Base-by-base conservation (phyloP, 805 yeast genomes). In the Candida alai region DNA sequence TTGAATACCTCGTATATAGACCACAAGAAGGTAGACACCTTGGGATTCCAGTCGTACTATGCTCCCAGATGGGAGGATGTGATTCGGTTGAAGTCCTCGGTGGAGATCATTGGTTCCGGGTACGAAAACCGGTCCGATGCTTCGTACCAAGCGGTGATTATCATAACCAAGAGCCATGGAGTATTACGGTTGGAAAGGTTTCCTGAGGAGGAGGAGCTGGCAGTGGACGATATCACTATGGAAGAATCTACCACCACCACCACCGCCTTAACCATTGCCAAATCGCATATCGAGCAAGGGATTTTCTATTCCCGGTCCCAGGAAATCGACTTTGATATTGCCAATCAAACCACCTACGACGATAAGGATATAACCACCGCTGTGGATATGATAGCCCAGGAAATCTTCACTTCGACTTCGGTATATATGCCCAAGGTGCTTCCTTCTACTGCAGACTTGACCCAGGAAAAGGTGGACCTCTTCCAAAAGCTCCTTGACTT, bases 201-300 rank as follows among this genome's bases (percentile, higher is more conserved):
- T 33, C 42, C 51, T 1, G 58, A 48, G 8, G 27, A 23, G 14
- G 16, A n/a, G 4, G 21, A 18, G 11, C 30, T 30, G 2, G 36
- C 52, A 5, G 49, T 16, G 4, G 30, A 27, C 28, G 8, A 12
- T 11, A 29, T 29, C 24, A 19, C 20, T 19, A 29, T 20, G 13
- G 24, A 43, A 2, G 43, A 44, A 1, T 52, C 44, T 4, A 38
- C 45, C 1, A 35, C 36, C 4, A 45, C 40, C 11, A 24, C 37
- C 4, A 54, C 48, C 15, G 47, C 56, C 8, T 37, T 49, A 7
- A 44, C 46, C n/a, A 67, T 78, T 30, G 65, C 84, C 21, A 80
- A 80, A 50, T 74, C 86, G 0, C 89, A 80, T 46, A 74, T 90
- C 15, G 93, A 83, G 44, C 97, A 89, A 56, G 95, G 89, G 0